These are phyloP conservation scores for Pseudocercospora vitis DNA, from an alignment of 2,329 filamentous ascomycete genomes.

Conservation along the genomic window DNA sequence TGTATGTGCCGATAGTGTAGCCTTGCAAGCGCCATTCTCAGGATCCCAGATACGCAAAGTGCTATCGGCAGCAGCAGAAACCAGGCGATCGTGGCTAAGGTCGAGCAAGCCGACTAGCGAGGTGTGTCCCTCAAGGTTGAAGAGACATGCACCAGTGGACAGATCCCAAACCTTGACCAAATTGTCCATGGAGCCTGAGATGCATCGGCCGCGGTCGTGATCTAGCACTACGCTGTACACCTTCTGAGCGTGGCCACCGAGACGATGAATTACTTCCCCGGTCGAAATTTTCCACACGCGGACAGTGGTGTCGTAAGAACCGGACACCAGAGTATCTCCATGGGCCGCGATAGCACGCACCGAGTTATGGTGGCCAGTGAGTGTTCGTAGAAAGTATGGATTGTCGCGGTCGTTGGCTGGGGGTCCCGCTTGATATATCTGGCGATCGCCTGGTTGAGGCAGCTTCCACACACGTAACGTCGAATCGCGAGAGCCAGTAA, in stretches of 20 bases:
- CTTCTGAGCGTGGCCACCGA: constrained; percentile 86
- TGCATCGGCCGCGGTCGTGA: constrained; percentile 86
- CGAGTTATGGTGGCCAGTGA: constrained; percentile 86
- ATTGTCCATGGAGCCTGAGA: constrained; percentile 98
- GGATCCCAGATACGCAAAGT: constrained; percentile 97
- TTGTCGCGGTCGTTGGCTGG: constrained; percentile 76
- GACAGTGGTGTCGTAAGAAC: constrained; percentile 93
- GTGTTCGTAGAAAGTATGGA: constrained; percentile 87
- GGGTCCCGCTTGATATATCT: constrained; percentile 76
- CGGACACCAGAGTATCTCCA: constrained; percentile 92
- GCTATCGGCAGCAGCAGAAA: constrained; percentile 92
- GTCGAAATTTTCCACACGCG: constrained; percentile 97
- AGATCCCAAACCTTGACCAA: constrained; percentile 97
- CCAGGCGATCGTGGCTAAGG: constrained; percentile 81
- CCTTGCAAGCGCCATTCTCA: constrained; percentile 85
- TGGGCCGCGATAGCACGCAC: constrained; percentile 94
- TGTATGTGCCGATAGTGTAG: constrained; percentile 86
- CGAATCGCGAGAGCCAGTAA: constrained; percentile 93
- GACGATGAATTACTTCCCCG: constrained; percentile 78
- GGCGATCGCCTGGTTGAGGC: constrained; percentile 73
- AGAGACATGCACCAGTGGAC: constrained; percentile 77
- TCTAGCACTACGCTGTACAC: constrained; percentile 97
- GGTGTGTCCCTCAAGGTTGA: constrained; percentile 89
- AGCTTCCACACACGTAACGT: constrained; percentile 93
- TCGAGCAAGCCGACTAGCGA: constrained; percentile 91